Evolutionary conservation across 345 rosid species (phyloP).

Genomic region (Pugionium dolabratum): DNA sequence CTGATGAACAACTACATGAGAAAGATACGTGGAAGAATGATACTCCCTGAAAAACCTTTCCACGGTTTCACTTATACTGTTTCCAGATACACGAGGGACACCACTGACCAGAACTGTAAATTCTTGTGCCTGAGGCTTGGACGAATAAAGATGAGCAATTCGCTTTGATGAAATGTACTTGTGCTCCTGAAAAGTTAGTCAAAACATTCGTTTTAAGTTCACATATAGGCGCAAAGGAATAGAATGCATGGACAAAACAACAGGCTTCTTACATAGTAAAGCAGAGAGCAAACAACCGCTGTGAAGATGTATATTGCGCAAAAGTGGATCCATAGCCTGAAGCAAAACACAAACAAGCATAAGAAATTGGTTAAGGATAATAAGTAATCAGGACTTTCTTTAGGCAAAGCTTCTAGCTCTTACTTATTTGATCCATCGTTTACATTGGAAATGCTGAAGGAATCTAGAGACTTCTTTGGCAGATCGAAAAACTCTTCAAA

Average conservation of each 20-base stretch:
- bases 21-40: constrained; percentile 80
- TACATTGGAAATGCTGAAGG: constrained; percentile 86
- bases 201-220: neutral
- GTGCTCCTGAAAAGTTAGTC: constrained; percentile 60
- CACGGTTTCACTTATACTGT: constrained; percentile 61
- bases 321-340: constrained; percentile 96
- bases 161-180: constrained; percentile 60
- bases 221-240: constrained; percentile 10
- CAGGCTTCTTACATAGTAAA: constrained; percentile 62
- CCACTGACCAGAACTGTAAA: constrained; percentile 77
- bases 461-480: constrained; percentile 67
- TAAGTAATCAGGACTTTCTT: neutral
- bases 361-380: neutral
- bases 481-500: constrained; percentile 60
- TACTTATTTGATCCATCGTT: constrained; percentile 82
- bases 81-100: constrained; percentile 56
- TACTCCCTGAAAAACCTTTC: constrained; percentile 75
- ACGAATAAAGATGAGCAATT: constrained; percentile 62
- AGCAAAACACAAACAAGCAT: constrained; percentile 37
- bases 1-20: constrained; percentile 61
- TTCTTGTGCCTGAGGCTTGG: constrained; percentile 75
- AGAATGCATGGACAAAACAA: constrained; percentile 24
- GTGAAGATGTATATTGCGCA: constrained; percentile 85
- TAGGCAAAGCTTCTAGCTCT: neutral
- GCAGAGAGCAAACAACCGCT: constrained; percentile 84